These are phyloP conservation scores for Parascedosporium putredinis DNA, from an alignment of 2,329 filamentous ascomycete genomes.

Conservation along the genomic window DNA sequence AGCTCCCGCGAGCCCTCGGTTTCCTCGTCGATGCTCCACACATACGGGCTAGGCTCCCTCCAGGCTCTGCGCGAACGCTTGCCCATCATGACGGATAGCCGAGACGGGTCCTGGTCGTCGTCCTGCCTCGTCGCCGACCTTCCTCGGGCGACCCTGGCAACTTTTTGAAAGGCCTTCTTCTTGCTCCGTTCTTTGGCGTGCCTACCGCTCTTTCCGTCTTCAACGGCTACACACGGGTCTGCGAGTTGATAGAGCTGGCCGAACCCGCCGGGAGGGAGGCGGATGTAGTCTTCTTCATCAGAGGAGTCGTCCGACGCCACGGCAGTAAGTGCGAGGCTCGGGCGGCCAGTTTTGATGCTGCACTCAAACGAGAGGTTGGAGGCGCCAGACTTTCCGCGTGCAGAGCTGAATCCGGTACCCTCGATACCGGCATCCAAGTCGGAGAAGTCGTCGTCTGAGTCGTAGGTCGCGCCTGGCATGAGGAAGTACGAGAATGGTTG, in stretches of 20 bases:
- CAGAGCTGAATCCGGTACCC: not conserved
- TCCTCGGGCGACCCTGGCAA: not conserved
- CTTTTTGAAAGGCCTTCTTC: not conserved
- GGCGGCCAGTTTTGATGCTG: not conserved
- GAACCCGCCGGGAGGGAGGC: not conserved
- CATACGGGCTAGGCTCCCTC: conserved; percentile 5
- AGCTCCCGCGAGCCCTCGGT: not conserved
- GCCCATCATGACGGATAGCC: not conserved
- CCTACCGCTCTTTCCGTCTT: too few relatives aligned
- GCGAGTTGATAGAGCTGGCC: not conserved
- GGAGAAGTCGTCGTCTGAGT: not conserved
- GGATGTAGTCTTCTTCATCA: not conserved
- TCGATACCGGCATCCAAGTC: not conserved
- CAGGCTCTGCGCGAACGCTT: not conserved
- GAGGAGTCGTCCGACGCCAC: not conserved
- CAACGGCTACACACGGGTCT: too few relatives aligned
- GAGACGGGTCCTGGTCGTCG: not conserved
- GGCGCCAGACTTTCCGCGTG: not conserved
- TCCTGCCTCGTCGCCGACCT: not conserved
- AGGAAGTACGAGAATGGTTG: not conserved
- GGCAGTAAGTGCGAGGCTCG: not conserved
- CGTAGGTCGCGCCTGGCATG: not conserved
- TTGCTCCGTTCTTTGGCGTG: not conserved
- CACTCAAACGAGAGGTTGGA: not conserved
- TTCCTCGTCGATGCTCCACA: conserved; percentile 5